Conservation (phyloP, 2,329 filamentous ascomycete species). For the Phyllosticta capitalensis region DNA sequence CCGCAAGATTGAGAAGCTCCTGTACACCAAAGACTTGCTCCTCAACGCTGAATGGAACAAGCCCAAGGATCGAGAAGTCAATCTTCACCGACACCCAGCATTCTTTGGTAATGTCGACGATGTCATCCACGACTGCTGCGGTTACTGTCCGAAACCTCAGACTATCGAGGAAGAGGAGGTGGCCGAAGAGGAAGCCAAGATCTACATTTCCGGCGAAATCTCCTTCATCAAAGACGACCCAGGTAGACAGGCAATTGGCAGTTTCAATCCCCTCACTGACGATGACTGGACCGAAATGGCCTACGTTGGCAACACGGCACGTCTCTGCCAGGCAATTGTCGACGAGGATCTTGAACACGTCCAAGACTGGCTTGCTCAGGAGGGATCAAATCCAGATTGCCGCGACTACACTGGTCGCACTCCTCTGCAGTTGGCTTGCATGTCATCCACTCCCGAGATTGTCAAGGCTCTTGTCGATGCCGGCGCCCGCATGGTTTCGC, state of each 20-base stretch:
- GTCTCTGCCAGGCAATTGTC: constrained; percentile 72
- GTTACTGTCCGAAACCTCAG: constrained; percentile 59
- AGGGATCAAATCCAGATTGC: constrained; percentile 59
- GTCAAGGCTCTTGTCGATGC: constrained; percentile 62
- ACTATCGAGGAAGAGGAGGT: constrained; percentile 64
- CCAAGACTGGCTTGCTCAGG: constrained; percentile 57
- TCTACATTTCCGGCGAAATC: constrained; percentile 65
- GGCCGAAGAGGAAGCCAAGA: constrained; percentile 61
- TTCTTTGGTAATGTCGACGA: constrained; percentile 72
- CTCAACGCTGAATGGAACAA: constrained; percentile 82
- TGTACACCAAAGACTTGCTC: constrained; percentile 72
- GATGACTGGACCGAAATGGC: constrained; percentile 89
- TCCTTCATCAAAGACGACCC: constrained; percentile 72
- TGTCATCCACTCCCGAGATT: constrained; percentile 58
- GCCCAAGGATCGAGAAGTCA: constrained; percentile 61
- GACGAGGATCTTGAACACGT: constrained; percentile 63
- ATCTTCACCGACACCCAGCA: constrained; percentile 73
- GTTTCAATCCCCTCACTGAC: constrained; percentile 71
- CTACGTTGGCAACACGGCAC: constrained; percentile 69
- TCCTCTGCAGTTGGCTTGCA: constrained; percentile 67
- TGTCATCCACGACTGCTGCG: constrained; percentile 73
- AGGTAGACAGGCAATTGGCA: constrained; percentile 62
- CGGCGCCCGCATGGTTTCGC: constrained; percentile 62
- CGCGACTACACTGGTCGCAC: constrained; percentile 72
- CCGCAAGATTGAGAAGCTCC: constrained; percentile 68